These are phyloP conservation scores for Coemansia sp. DNA, from an alignment of 192 early-diverging fungal species.

Conservation along the genomic window DNA sequence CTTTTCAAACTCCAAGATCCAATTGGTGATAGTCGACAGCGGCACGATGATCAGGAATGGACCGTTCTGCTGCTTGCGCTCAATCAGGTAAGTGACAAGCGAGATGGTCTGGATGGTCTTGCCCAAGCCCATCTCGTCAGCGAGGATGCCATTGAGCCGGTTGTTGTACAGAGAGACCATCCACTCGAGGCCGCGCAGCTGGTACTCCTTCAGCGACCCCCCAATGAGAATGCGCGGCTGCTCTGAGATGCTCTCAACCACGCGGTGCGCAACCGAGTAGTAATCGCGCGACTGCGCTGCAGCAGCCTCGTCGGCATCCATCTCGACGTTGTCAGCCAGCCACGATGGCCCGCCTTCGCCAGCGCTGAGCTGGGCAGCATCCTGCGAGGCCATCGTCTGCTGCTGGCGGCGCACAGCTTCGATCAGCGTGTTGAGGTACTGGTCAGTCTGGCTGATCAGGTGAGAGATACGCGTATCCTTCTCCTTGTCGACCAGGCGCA, in stretches of 20 bases:
- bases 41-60: slow-evolving; percentile 98
- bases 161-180: slow-evolving; percentile 99
- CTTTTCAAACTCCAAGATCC: slow-evolving; percentile 95
- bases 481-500: slow-evolving; percentile 90
- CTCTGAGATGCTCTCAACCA: slow-evolving; percentile 73
- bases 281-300: slow-evolving; percentile 62
- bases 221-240: slow-evolving; percentile 87
- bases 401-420: slow-evolving; percentile 84
- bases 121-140: slow-evolving; percentile 93
- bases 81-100: slow-evolving; percentile 93
- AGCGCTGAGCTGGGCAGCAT: slow-evolving; percentile 35
- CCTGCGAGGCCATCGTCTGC: slow-evolving; percentile 54
- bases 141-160: slow-evolving; percentile 94
- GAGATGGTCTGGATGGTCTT: slow-evolving; percentile 96
- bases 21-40: slow-evolving; percentile 94
- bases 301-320: slow-evolving; percentile 48
- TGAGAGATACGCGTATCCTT: slow-evolving; percentile 96
- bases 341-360: slow-evolving; percentile 24
- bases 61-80: slow-evolving; percentile 89
- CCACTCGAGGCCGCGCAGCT: slow-evolving; percentile 95
- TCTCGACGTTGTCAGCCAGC: slow-evolving; percentile 36
- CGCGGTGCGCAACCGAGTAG: slow-evolving; percentile 83
- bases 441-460: slow-evolving; percentile 85
- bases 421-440: slow-evolving; percentile 79
- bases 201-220: slow-evolving; percentile 95